These are phyloP conservation scores for Punica granatum DNA, from an alignment of 345 rosid species.

Conservation along the genomic window DNA sequence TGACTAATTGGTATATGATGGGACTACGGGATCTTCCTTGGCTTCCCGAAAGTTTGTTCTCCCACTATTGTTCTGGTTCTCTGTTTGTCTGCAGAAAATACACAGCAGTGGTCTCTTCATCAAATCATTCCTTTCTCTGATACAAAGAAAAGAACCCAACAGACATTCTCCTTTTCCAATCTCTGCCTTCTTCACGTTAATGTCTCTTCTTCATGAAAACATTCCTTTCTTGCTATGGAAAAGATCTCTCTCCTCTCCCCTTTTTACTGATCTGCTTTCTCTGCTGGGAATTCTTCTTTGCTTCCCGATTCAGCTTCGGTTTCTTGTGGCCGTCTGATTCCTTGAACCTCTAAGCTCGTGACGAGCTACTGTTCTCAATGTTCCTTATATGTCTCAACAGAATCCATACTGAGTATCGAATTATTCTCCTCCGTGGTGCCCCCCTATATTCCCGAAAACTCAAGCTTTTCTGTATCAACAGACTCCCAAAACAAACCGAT, in stretches of 20 bases:
- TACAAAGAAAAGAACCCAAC: conserved; percentile 6
- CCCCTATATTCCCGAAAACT: background rate
- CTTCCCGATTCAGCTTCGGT: conserved; percentile 23
- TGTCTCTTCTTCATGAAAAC: conserved; percentile 3
- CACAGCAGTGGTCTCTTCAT: conserved; percentile 23
- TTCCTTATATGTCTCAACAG: background rate
- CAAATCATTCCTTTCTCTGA: conserved; percentile 59
- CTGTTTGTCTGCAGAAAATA: background rate
- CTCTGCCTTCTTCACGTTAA: background rate
- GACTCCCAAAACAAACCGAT: background rate
- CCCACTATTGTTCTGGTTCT: background rate
- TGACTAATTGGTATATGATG: background rate
- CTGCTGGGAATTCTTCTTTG: conserved; percentile 34
- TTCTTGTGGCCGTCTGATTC: background rate
- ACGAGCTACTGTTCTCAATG: background rate
- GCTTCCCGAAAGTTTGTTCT: background rate
- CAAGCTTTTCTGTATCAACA: background rate
- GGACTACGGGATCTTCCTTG: background rate
- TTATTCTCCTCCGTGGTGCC: background rate
- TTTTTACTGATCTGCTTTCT: conserved; percentile 10
- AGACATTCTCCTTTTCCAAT: background rate
- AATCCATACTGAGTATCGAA: background rate
- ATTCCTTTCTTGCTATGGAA: conserved; percentile 1
- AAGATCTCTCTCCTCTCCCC: background rate
- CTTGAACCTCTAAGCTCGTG: background rate